Conservation (phyloP, 2,329 filamentous ascomycete species). For the Dactylellina sp. region DNA sequence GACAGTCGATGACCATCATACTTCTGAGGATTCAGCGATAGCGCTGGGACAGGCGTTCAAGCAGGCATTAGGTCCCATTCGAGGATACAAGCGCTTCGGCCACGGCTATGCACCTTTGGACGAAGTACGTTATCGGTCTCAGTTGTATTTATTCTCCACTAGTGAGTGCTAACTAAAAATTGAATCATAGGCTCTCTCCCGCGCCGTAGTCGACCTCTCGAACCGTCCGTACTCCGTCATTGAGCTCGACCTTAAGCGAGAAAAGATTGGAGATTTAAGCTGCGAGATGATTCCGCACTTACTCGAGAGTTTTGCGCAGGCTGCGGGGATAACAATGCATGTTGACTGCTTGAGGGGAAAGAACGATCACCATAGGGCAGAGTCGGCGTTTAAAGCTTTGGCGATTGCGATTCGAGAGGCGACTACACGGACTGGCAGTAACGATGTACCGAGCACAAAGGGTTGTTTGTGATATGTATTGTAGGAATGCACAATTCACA, state of each 20-base stretch:
- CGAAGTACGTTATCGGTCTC: conserved; percentile 66
- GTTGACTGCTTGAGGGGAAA: conserved; percentile 89
- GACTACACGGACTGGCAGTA: conserved; percentile 78
- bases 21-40: conserved; percentile 93
- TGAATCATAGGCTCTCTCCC: conserved; percentile 72
- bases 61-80: conserved; percentile 78
- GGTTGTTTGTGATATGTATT: conserved; percentile 28
- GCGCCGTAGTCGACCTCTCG: conserved; percentile 92
- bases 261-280: conserved; percentile 93
- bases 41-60: conserved; percentile 89
- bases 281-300: conserved; percentile 98
- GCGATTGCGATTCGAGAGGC: conserved; percentile 86
- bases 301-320: conserved; percentile 91
- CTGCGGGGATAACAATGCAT: conserved; percentile 90
- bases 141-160: neutral
- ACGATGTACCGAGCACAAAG: conserved; percentile 81
- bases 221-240: conserved; percentile 89
- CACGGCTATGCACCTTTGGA: conserved; percentile 93
- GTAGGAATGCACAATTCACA: neutral
- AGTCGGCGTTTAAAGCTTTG: conserved; percentile 96
- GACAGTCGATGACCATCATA: conserved; percentile 98
- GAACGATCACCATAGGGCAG: conserved; percentile 95
- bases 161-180: neutral
- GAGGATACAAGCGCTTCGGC: conserved; percentile 89
- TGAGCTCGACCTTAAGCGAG: conserved; percentile 84